Evolutionary conservation across 306 rosid species (phyloP).

Genomic region (Arachis hypogaea): DNA sequence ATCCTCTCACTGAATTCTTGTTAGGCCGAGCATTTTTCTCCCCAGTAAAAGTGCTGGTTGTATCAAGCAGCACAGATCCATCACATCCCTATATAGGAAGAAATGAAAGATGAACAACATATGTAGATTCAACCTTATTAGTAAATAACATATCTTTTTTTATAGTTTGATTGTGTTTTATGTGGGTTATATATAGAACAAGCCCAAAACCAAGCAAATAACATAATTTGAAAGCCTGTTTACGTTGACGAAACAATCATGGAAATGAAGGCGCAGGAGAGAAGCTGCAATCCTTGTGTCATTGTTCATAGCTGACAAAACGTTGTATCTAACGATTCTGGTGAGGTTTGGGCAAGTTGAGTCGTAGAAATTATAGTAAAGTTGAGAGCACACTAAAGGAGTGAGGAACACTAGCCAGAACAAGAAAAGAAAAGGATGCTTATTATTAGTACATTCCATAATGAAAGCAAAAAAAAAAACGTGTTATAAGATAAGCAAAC

Average conservation of each 20-base stretch:
- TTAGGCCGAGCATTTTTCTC: conserved; percentile 82
- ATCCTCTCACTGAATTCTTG: conserved; percentile 73
- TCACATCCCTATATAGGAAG: conserved; percentile 71
- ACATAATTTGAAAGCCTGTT: not conserved
- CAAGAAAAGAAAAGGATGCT: conserved; percentile 40
- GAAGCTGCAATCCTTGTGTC: conserved; percentile 92
- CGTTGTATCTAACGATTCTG: conserved; percentile 56
- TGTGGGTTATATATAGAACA: no score
- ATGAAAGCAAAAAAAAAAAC: no score
- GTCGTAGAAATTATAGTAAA: conserved; percentile 70
- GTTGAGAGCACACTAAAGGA: conserved; percentile 63
- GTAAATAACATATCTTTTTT: no score
- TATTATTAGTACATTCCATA: conserved; percentile 46
- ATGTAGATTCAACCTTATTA: no score
- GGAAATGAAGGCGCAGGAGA: conserved; percentile 94
- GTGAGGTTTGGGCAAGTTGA: conserved; percentile 65
- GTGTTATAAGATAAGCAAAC: no score
- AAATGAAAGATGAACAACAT: no score
- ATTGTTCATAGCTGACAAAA: conserved; percentile 67
- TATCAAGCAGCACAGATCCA: conserved; percentile 80
- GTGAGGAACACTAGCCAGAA: conserved; percentile 55
- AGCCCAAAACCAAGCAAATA: not conserved
- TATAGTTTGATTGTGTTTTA: no score
- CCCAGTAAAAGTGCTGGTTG: conserved; percentile 64
- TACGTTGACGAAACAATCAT: conserved; percentile 86